A percentile compares a stretch with the other conserved stretches of the same genome.
Evolutionary conservation across 140 eudicot genomes (phyloP).

Genomic region (Ambrosia hybrid): DNA sequence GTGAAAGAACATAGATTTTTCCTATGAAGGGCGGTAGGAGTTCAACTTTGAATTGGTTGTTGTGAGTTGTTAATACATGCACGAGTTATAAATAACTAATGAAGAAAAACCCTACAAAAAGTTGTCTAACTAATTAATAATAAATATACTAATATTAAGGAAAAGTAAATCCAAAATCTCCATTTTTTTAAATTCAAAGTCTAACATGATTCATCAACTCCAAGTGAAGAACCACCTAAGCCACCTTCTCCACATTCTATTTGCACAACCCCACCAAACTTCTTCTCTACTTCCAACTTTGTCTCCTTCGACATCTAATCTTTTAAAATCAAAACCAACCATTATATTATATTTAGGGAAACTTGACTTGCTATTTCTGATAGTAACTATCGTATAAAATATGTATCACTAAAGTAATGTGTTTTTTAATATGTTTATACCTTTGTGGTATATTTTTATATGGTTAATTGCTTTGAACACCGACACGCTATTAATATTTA

Average conservation of each 20-base stretch:
- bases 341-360: not conserved
- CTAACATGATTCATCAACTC: not conserved
- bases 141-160: not conserved
- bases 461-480: not conserved
- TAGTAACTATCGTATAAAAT: not conserved
- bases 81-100: too few species aligned
- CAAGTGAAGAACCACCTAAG: conserved; percentile 1
- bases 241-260: not conserved
- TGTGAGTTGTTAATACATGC: not conserved
- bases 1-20: too few species aligned
- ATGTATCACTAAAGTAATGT: not conserved
- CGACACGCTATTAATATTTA: too few species aligned
- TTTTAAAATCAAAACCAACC: not conserved
- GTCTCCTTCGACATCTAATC: not conserved
- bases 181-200: not conserved
- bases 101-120: not conserved
- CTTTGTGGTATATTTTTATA: not conserved
- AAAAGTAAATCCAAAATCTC: not conserved
- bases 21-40: not conserved
- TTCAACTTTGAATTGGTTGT: not conserved
- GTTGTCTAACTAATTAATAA: not conserved
- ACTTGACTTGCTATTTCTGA: not conserved
- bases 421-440: not conserved
- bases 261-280: conserved; percentile 8
- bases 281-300: conserved; percentile 1